Base-by-base conservation (phyloP, 306 rosid species). In the Argentina anserina region DNA sequence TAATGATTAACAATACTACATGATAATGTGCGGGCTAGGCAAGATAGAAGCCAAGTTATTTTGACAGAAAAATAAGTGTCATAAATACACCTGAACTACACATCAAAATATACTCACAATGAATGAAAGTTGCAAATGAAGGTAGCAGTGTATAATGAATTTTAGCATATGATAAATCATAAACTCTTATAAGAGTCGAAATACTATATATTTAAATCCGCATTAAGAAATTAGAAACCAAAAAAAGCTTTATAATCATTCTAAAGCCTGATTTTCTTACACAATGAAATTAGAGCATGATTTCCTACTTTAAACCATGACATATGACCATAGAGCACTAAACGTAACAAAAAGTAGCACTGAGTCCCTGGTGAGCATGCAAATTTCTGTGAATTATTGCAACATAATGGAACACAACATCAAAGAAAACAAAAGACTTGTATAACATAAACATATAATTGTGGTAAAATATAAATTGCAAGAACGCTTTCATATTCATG, bases 121-220 rank as follows among this genome's bases (percentile, higher is more conserved):
- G 61, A 31, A 33, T 2, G 31, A 3, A 10, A 31, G 31, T 47
- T 31, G 42, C 37, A 66, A 15, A 15, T 31, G 31, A 66, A 45
- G 23, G 1, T 0, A 6, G 43, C 33, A 34, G 20, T 46, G n/a
- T 8, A 31, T 20, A 25, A 29, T 15, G 25, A 52, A 39, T 86
- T 90, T 97, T 90, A 96, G 94, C 96, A 89, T 77, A 93, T 84
- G 56, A 90, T 83, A 82, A 90, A 90, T 42, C 94, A 82, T 53
- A 92, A 89, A 83, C 96, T 85, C 82, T 86, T 92, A 69, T n/a
- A n/a, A n/a, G 81, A 90, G 61, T 89, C 97, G 13, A 67, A 97
- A 86, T 55, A 93, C 97, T 71, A 93, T 79, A 86, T 83, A 90
- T 76, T 97, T 90, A 70, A 56, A 74, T 67, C 55, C n/a, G 67